Percentiles rank a stretch among this genome's conserved stretches.
Conservation (phyloP, 495 filamentous ascomycete genomes). For the Aspergillus egyptiacus region DNA sequence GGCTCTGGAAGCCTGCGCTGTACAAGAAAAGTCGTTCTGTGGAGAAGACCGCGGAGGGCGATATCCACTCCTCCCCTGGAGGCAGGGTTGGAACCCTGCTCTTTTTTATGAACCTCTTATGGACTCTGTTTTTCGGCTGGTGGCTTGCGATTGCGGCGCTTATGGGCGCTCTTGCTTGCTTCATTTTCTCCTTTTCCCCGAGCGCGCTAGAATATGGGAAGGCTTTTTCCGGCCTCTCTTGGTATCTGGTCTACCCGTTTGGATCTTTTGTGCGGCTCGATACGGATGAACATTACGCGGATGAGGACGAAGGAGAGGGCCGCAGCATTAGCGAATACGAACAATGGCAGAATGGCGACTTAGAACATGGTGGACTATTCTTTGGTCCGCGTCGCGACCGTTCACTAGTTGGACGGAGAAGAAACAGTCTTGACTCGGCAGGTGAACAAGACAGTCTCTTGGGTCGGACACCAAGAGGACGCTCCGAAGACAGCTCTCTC, state of each 20-base stretch:
- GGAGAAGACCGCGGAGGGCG: conserved; percentile 89
- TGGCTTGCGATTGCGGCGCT: conserved; percentile 81
- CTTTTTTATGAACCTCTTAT: conserved; percentile 78
- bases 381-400: conserved; percentile 78
- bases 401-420: conserved; percentile 81
- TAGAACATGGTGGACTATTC: conserved; percentile 92
- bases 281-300: conserved; percentile 87
- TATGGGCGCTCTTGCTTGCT: conserved; percentile 67
- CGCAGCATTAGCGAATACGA: conserved; percentile 98
- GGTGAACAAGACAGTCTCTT: conserved; percentile 88
- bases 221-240: conserved; percentile 75
- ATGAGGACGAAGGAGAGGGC: conserved; percentile 98
- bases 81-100: conserved; percentile 78
- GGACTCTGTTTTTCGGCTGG: conserved; percentile 94
- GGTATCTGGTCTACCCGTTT: conserved; percentile 92
- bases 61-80: conserved; percentile 94
- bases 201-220: conserved; percentile 82
- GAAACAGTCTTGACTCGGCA: conserved; percentile 80
- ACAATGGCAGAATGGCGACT: conserved; percentile 95
- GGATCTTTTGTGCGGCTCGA: conserved; percentile 91
- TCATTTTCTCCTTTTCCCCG: conserved; percentile 69
- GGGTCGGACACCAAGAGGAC: conserved; percentile 55
- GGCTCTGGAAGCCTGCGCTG: conserved; percentile 95
- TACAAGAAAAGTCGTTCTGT: conserved; percentile 98
- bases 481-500: conserved; percentile 43